Evolutionary conservation across 2,329 filamentous ascomycete genomes (phyloP).

Genomic region (Colletotrichum sp.): DNA sequence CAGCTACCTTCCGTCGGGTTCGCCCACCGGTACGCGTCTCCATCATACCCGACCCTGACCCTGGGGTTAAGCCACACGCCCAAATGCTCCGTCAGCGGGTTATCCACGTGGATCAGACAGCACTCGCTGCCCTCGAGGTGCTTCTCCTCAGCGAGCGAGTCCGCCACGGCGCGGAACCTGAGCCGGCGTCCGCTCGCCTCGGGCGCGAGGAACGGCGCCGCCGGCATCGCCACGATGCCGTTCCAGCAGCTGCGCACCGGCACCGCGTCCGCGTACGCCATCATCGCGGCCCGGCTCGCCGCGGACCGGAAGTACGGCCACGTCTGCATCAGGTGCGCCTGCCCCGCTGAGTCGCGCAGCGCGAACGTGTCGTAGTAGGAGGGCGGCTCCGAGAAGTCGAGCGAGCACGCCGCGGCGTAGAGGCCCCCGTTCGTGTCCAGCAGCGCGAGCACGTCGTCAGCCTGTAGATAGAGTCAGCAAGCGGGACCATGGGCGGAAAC

Average conservation of each 20-base stretch:
- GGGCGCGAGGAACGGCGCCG: constrained; percentile 57
- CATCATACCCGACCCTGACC: constrained; percentile 70
- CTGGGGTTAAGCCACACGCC: constrained; percentile 74
- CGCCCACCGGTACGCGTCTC: constrained; percentile 54
- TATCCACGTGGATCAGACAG: constrained; percentile 78
- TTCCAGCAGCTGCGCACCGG: constrained; percentile 53
- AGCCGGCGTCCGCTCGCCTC: constrained; percentile 36
- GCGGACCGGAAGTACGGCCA: constrained; percentile 65
- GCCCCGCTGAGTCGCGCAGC: constrained; percentile 57
- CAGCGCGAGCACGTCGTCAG: constrained; percentile 59
- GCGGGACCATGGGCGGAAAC: not conserved
- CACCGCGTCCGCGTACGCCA: constrained; percentile 49
- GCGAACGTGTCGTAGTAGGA: constrained; percentile 69
- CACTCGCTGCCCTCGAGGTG: constrained; percentile 82
- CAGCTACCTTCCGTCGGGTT: constrained; percentile 44
- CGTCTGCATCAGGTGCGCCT: constrained; percentile 54
- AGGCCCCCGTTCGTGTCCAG: constrained; percentile 62
- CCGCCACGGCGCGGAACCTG: constrained; percentile 68
- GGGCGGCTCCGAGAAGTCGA: constrained; percentile 62
- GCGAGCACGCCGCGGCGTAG: constrained; percentile 66
- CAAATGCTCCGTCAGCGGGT: constrained; percentile 54
- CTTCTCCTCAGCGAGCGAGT: constrained; percentile 58
- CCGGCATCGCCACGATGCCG: constrained; percentile 55
- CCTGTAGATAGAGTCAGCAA: constrained; percentile 34
- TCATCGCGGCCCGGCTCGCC: constrained; percentile 58